phyloP scores from a whole-genome alignment of 2,329 filamentous ascomycete species.

The Peltaster fructicola region DNA sequence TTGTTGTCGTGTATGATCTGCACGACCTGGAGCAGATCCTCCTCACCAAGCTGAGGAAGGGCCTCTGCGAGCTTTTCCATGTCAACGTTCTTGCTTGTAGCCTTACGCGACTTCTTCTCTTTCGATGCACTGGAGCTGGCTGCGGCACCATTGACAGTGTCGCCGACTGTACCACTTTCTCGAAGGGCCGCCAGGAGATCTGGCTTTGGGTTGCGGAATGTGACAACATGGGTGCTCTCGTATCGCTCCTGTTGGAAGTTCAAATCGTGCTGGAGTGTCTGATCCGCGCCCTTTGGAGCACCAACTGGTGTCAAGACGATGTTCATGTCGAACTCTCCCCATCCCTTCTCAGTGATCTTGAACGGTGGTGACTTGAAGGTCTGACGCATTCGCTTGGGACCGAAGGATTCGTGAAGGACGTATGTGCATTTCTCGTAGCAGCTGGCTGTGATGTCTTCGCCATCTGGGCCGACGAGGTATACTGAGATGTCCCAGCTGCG shows the following conservation, averaged over 20 bases:
- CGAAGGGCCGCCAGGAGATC: conserved; percentile 62
- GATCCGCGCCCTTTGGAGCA: conserved; percentile 63
- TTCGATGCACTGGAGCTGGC: conserved; percentile 32
- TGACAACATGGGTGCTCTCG: conserved; percentile 62
- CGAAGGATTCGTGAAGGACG: conserved; percentile 86
- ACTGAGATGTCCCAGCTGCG: conserved; percentile 81
- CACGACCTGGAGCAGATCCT: conserved; percentile 84
- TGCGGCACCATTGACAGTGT: conserved; percentile 38
- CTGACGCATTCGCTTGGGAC: conserved; percentile 52
- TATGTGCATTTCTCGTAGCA: conserved; percentile 88
- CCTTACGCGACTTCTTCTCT: conserved; percentile 61
- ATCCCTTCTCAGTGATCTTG: conserved; percentile 79
- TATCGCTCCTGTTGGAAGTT: conserved; percentile 76
- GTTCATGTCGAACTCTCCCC: conserved; percentile 95
- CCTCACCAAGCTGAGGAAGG: conserved; percentile 73
- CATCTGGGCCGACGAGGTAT: conserved; percentile 67
- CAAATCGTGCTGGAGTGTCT: conserved; percentile 67
- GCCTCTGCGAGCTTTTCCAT: conserved; percentile 95
- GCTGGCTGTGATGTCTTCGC: conserved; percentile 64
- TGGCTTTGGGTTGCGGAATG: conserved; percentile 85
- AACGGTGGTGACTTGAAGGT: conserved; percentile 77
- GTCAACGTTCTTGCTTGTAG: conserved; percentile 42
- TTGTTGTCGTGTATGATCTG: conserved; percentile 98
- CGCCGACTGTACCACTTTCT: conserved; percentile 60
- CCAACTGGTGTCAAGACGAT: conserved; percentile 61